Percentiles rank a stretch among this genome's conserved stretches.
These are phyloP conservation scores for Perkinsus marinus DNA, from an alignment of 169 alveolate species.

Conservation along the genomic window DNA sequence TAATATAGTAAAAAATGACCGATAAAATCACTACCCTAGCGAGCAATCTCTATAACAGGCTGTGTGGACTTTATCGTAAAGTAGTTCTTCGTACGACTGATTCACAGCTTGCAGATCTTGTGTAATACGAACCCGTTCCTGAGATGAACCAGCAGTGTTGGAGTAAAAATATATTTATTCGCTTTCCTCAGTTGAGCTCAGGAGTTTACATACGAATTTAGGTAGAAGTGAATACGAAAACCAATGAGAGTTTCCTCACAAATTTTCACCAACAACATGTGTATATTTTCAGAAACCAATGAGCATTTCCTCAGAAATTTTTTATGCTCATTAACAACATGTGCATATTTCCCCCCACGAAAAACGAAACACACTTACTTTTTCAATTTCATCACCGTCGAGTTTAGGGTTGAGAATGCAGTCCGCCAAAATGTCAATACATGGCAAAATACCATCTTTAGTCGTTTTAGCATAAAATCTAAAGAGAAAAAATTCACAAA, in stretches of 20 bases:
- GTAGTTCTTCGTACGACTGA: constrained; percentile 7
- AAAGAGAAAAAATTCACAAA: too few relatives aligned
- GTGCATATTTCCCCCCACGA: too few relatives aligned
- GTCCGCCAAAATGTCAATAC: constrained; percentile 80
- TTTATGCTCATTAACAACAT: too few relatives aligned
- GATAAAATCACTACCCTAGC: too few relatives aligned
- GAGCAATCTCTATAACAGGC: constrained; percentile 4
- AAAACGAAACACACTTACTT: constrained; percentile 50
- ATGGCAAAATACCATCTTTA: constrained; percentile 9
- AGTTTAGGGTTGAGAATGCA: constrained; percentile 71
- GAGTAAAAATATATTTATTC: too few relatives aligned
- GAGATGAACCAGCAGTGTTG: constrained; percentile 74
- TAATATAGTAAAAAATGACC: too few relatives aligned
- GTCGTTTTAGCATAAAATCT: constrained; percentile 25
- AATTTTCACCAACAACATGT: too few relatives aligned
- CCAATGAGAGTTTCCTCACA: constrained; percentile 86
- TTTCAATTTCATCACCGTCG: constrained; percentile 60
- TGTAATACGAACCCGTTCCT: constrained; percentile 82
- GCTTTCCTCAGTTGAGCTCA: too few relatives aligned
- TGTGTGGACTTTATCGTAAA: constrained; percentile 2
- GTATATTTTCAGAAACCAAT: too few relatives aligned
- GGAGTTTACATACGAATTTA: too few relatives aligned
- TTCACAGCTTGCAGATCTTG: constrained; percentile 51
- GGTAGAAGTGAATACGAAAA: too few relatives aligned
- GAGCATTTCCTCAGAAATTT: too few relatives aligned